phyloP scores from a whole-genome alignment of 176 grass and related monocot genomes.

The Melocanna baccifera region DNA sequence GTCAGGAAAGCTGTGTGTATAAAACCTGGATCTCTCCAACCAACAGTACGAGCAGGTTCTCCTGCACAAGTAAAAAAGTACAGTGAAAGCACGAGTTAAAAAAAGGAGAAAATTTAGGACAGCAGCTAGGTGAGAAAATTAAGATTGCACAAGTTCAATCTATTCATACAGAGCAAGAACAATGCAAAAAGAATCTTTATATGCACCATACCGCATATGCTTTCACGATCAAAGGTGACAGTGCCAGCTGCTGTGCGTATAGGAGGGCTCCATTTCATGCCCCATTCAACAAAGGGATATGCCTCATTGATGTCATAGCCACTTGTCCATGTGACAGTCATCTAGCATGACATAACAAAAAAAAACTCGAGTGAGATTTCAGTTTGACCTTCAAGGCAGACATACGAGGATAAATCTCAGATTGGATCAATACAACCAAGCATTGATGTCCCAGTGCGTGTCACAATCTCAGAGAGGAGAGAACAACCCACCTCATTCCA shows the following conservation, averaged over 20 bases:
- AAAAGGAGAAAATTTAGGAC: not conserved
- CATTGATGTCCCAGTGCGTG: not conserved
- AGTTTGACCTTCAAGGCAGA: not conserved
- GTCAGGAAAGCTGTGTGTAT: conserved; percentile 82
- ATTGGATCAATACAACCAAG: not conserved
- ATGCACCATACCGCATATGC: conserved; percentile 64
- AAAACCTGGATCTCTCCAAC: conserved; percentile 95
- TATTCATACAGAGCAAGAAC: not conserved
- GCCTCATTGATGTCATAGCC: conserved; percentile 70
- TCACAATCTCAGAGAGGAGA: not conserved
- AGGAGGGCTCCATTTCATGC: conserved; percentile 38
- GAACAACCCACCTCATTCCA: conserved; percentile 67
- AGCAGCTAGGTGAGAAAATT: not conserved
- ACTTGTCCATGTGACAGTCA: conserved; percentile 97
- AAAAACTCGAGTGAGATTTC: not conserved
- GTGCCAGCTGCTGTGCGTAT: conserved; percentile 54
- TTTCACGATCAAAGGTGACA: conserved; percentile 61
- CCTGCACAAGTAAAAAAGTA: conserved; percentile 38
- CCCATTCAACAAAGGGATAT: conserved; percentile 87
- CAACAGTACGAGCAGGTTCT: conserved; percentile 74
- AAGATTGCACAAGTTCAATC: not conserved
- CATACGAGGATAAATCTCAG: not conserved
- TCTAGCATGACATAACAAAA: conserved; percentile 38
- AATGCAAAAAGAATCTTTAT: not conserved
- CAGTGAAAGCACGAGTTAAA: not conserved